Evolutionary conservation across 1,284 basidiomycete species (phyloP), one percentile per base, ranked within the genome.

Genomic region (Sphagnurus paluster): DNA sequence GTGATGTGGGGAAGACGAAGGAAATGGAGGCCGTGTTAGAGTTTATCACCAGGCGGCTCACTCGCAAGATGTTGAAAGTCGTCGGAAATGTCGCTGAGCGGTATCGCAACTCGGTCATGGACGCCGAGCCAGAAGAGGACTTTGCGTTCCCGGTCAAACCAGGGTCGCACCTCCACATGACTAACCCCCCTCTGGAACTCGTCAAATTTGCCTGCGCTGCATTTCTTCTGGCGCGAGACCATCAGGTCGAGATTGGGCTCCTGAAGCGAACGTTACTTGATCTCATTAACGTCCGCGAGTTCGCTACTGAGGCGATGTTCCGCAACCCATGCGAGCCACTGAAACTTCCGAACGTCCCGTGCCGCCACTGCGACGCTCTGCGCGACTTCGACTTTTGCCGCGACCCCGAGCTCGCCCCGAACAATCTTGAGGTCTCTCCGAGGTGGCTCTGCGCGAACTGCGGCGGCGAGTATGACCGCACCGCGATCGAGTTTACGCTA

Each of bases 371-470:
- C 70, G 95, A 95, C 65, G 75, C 79, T 17, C 80, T 96, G 49
- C 83, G 91, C 14, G 93, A 95, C 64, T 90, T 99, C 55, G 96
- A 99, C 64, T 87, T 98, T 55, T 97, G 94, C 63, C 82, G 95
- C n/a, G 95, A 98, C 65, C 77, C 85, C 5, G 91, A 94, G 52
- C 77, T 97, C 33, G 72, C 93, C 40, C 87, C 90, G 0, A 72
- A 74, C 54, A 62, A 75, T 24, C 65, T 71, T 29, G 71, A 75
- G 17, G 63, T 74, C 7, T 68, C 69, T 17, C 71, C 76, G 8
- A 79, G 80, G 60, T 90, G 89, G 88, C 60, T 68, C 13, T 90
- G 85, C 58, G 66, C 63, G 10, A 70, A 75, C 48, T 98, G 96
- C 62, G 80, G 80, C n/a, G 84, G 85, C 24, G 90, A 95, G 61